Evolutionary conservation across 768 basidiomycete species (phyloP).

Genomic region (Tricholomella constricta): DNA sequence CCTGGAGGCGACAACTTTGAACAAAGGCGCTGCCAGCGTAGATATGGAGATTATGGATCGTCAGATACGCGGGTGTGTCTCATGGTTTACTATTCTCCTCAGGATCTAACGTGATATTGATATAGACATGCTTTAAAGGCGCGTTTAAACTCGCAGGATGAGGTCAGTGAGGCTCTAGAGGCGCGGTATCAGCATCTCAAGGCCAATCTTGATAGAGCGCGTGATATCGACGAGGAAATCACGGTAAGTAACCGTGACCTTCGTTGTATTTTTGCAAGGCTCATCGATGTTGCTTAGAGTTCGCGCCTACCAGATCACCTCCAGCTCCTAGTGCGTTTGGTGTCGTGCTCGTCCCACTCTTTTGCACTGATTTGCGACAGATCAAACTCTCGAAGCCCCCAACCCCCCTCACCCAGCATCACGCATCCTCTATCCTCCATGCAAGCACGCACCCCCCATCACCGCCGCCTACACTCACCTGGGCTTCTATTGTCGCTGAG

Average conservation of each 20-base stretch:
- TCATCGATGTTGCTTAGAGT: constrained; percentile 35
- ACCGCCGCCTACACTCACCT: constrained; percentile 53
- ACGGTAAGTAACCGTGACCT: constrained; percentile 42
- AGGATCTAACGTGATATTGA: constrained; percentile 6
- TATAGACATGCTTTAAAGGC: constrained; percentile 66
- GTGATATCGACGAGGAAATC: constrained; percentile 67
- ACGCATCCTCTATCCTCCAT: constrained; percentile 58
- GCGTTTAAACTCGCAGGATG: constrained; percentile 64
- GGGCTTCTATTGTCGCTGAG: constrained; percentile 78
- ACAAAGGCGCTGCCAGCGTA: constrained; percentile 56
- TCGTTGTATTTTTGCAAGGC: neutral
- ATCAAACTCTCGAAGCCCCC: constrained; percentile 59
- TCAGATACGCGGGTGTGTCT: constrained; percentile 58
- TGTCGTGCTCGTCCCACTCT: too few relatives aligned
- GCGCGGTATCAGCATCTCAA: constrained; percentile 55
- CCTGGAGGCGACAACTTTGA: constrained; percentile 54
- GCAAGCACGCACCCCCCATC: constrained; percentile 45
- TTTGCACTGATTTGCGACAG: constrained; percentile 34
- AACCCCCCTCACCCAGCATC: constrained; percentile 44
- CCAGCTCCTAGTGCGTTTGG: constrained; percentile 63
- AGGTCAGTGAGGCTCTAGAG: constrained; percentile 60
- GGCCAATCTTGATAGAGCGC: constrained; percentile 44
- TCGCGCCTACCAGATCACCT: constrained; percentile 71
- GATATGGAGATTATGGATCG: constrained; percentile 59
- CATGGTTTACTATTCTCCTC: neutral